Conservation (phyloP, 441 rosid genomes). For the Pelargonium australe region DNA sequence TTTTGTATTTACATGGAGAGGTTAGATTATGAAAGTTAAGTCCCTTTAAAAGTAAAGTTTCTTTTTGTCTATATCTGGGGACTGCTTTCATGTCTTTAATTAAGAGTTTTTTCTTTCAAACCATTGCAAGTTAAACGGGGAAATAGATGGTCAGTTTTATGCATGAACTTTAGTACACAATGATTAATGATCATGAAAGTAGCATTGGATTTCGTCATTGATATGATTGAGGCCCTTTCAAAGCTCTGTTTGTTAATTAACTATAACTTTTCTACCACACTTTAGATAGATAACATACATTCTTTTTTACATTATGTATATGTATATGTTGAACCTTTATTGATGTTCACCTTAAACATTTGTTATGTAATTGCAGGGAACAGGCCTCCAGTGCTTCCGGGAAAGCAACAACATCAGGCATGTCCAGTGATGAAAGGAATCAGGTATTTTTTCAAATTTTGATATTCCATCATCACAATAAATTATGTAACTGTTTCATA, state of each 20-base stretch:
- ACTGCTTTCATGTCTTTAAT: no score
- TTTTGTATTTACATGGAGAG: no score
- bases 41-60: no score
- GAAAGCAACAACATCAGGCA: constrained; percentile 62
- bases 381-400: constrained; percentile 92
- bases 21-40: no score
- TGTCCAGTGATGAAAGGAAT: constrained; percentile 89
- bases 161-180: no score
- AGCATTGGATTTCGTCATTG: not conserved
- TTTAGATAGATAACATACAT: not conserved
- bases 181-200: no score
- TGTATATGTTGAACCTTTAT: not conserved
- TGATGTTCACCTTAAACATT: constrained; percentile 10
- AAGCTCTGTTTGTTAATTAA: not conserved
- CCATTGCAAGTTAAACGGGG: no score
- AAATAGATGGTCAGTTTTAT: no score
- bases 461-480: constrained; percentile 5
- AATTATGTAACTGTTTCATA: not conserved
- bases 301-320: not conserved
- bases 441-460: constrained; percentile 44
- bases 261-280: not conserved
- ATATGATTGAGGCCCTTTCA: not conserved
- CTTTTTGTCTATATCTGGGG: no score
- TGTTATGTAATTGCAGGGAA: constrained; percentile 45
- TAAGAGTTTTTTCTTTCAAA: no score